These are phyloP conservation scores for Aotearoamyces nothofagi DNA, from an alignment of 2,329 filamentous ascomycete genomes.

Conservation along the genomic window DNA sequence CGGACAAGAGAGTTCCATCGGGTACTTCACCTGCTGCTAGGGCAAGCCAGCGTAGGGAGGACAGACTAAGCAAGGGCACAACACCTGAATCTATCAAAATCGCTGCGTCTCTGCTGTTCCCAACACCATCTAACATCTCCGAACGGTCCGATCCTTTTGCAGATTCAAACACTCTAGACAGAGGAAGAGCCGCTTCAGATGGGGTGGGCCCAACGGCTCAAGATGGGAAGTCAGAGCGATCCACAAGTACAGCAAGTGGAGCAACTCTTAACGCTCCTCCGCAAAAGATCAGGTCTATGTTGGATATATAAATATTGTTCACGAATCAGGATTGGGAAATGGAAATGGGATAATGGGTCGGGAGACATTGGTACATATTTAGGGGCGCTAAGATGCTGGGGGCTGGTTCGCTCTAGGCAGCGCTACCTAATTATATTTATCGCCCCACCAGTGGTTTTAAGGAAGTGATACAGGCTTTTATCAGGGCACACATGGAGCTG, in stretches of 20 bases:
- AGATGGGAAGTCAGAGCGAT: constrained; percentile 8
- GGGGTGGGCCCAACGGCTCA: constrained; percentile 3
- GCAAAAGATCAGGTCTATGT: constrained; percentile 24
- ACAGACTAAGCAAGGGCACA: too few relatives aligned
- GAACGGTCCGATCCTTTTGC: constrained; percentile 6
- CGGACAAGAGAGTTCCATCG: constrained; percentile 3
- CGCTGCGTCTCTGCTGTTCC: constrained; percentile 8
- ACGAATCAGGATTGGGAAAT: too few relatives aligned
- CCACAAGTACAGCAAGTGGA: constrained; percentile 13
- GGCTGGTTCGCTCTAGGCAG: too few relatives aligned
- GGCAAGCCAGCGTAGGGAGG: too few relatives aligned
- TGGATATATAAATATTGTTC: constrained; percentile 24
- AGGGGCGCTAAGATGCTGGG: constrained; percentile 1
- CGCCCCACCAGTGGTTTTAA: too few relatives aligned
- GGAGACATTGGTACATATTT: not conserved
- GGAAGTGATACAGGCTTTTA: too few relatives aligned
- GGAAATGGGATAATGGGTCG: too few relatives aligned
- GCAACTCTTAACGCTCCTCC: constrained; percentile 13
- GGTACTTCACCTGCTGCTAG: too few relatives aligned
- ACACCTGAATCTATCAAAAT: not conserved
- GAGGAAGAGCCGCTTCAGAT: constrained; percentile 3
- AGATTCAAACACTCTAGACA: constrained; percentile 5
- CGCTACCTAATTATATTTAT: too few relatives aligned
- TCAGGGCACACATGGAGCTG: too few relatives aligned
- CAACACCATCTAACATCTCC: constrained; percentile 2